phyloP scores from a whole-genome alignment of 768 basidiomycete genomes.

The Peribolospora baueri region DNA sequence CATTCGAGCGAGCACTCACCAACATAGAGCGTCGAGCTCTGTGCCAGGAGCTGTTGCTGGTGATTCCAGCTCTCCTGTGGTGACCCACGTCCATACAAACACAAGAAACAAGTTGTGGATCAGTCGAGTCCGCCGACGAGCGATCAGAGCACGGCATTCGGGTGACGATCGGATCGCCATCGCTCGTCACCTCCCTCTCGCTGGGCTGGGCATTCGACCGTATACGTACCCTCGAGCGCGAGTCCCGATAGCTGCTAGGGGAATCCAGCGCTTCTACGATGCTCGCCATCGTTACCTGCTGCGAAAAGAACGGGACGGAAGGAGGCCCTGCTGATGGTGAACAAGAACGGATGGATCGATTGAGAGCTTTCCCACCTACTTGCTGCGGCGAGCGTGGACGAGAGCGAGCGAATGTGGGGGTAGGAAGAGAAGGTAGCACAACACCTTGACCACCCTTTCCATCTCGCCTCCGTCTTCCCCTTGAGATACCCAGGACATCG shows the following conservation, averaged over 20 bases:
- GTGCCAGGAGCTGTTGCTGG: slow-evolving; percentile 55
- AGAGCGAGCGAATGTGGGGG: no score
- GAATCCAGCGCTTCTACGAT: slow-evolving; percentile 65
- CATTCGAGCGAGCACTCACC: slow-evolving; percentile 21
- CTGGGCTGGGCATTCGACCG: not conserved
- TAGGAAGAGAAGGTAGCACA: no score
- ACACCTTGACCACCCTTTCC: no score
- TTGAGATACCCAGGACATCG: no score
- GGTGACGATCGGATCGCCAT: not conserved
- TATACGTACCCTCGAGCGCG: slow-evolving; percentile 37
- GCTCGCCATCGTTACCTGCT: slow-evolving; percentile 32
- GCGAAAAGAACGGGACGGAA: not conserved
- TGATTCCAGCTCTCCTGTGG: slow-evolving; percentile 15
- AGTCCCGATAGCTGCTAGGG: slow-evolving; percentile 93
- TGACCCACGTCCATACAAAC: not conserved
- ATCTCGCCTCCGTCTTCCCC: no score
- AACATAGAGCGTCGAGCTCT: slow-evolving; percentile 77
- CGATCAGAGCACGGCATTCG: slow-evolving; percentile 17
- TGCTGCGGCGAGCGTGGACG: no score
- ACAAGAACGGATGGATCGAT: no score
- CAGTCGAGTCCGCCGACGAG: slow-evolving; percentile 23
- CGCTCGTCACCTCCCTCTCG: slow-evolving; percentile 1
- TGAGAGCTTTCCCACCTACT: no score
- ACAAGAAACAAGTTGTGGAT: not conserved
- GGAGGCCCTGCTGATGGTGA: no score